These are phyloP conservation scores for Dactylonectria macrodidyma DNA, from an alignment of 2,329 filamentous ascomycete species.

Conservation along the genomic window DNA sequence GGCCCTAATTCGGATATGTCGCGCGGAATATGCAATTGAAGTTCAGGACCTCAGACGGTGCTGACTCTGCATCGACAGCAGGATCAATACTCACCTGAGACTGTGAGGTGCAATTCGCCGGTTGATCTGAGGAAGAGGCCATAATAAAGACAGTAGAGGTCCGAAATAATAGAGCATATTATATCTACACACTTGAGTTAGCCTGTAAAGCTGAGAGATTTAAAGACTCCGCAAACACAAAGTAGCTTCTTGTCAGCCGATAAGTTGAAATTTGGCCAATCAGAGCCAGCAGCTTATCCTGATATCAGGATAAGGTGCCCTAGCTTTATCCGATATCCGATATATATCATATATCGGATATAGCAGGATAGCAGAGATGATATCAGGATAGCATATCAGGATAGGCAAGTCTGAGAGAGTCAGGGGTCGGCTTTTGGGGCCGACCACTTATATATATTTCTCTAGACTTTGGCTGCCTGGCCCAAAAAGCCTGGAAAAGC, in stretches of 20 bases:
- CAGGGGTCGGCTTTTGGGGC: too few species aligned
- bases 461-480: too few species aligned
- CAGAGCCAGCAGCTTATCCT: too few species aligned
- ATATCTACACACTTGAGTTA: conserved; percentile 13
- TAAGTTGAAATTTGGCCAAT: too few species aligned
- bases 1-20: conserved; percentile 10
- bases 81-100: conserved; percentile 13
- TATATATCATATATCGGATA: conserved; percentile 18
- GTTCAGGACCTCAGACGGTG: conserved; percentile 8
- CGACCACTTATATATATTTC: too few species aligned
- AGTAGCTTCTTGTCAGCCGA: too few species aligned
- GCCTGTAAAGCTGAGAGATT: neutral
- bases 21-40: conserved; percentile 17
- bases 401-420: conserved; percentile 7
- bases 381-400: conserved; percentile 4
- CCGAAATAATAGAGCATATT: conserved; percentile 10
- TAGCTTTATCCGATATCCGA: conserved; percentile 18
- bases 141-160: neutral
- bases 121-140: neutral
- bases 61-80: conserved; percentile 10
- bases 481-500: too few species aligned
- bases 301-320: conserved; percentile 3
- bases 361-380: conserved; percentile 8
- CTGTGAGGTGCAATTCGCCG: conserved; percentile 9
- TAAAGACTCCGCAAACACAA: too few species aligned